Base-by-base conservation (phyloP, 2,329 filamentous ascomycete species). In the Coleophoma crateriformis region DNA sequence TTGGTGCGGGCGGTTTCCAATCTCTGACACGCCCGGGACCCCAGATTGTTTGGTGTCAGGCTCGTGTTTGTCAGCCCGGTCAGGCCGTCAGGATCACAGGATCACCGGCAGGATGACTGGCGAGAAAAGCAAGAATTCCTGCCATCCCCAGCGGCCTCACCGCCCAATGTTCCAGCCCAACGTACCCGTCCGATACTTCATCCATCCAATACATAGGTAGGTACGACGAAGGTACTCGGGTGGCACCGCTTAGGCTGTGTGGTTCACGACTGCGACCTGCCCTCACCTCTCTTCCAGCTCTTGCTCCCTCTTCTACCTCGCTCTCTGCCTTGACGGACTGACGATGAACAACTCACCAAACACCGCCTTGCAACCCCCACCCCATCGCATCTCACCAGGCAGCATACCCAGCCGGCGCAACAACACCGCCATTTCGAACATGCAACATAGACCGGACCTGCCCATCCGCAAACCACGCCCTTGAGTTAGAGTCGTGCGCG, bases 361-460 rank as follows among this genome's bases (percentile, higher is more conserved):
- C 40, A 3, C 40, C 32, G 48, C 20, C 19, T 43, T 32, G 46
- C 39, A 32, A 37, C 48, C 41, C 15, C 20, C 41, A 7, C 32
- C 20, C 19, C 19, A 27, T 27, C 27, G 6, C 7, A 32, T 44
- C 22, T 7, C 32, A 4, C 20, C 39, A 17, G 13, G 17, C 12
- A 41, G 11, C 22, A 44, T 27, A 27, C 27, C 27, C 6, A 10
- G 27, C 32, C 13, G 20, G 19, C 15, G 33, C 17, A 14, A 11
- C 33, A 46, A 27, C 19, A 17, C 20, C 35, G 22, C 20, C 35
- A 45, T 40, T 22, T 46, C 44, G 45, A 50, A 47, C 42, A 53
- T 58, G 52, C 53, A 47, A 48, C 38, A 44, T 46, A 38, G 33
- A 50, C 20, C 33, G 22, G 39, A 33, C 38, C 47, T 42, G 33